Percentiles rank a stretch among this genome's conserved stretches.
phyloP scores from a whole-genome alignment of 1,139 yeast genomes.

The Yamadazyma mexicana region DNA sequence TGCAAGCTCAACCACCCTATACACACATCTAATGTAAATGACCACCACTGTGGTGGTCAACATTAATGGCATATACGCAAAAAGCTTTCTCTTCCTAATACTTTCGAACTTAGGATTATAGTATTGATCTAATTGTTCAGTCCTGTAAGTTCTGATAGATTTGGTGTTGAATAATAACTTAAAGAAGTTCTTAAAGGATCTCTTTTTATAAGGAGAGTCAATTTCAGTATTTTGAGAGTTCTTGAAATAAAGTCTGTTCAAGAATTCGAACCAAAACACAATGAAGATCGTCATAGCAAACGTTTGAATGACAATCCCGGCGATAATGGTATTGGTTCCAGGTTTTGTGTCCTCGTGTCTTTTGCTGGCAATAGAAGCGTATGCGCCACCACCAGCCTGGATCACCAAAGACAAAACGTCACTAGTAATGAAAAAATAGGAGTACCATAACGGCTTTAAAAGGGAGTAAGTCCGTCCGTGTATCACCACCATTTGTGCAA shows the following conservation, averaged over 20 bases:
- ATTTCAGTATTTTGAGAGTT: constrained; percentile 19
- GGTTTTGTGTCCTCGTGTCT: constrained; percentile 32
- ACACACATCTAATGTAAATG: constrained; percentile 72
- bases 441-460: constrained; percentile 73
- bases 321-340: constrained; percentile 80
- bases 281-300: constrained; percentile 68
- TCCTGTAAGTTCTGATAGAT: constrained; percentile 23
- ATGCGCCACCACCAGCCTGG: constrained; percentile 81
- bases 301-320: constrained; percentile 80
- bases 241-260: constrained; percentile 44
- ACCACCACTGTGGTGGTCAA: constrained; percentile 55
- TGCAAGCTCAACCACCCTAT: constrained; percentile 76
- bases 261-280: constrained; percentile 54
- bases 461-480: constrained; percentile 65
- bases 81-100: constrained; percentile 41
- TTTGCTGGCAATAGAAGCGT: constrained; percentile 58
- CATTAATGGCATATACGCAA: constrained; percentile 44
- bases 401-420: constrained; percentile 70
- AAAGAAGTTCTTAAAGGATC: constrained; percentile 27
- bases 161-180: constrained; percentile 29
- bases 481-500: constrained; percentile 71
- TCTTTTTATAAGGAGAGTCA: constrained; percentile 24
- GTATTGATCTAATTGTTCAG: constrained; percentile 25
- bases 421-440: constrained; percentile 63
- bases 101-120: constrained; percentile 41